phyloP scores from a whole-genome alignment of 2,329 filamentous ascomycete genomes.

The Cordyceps javanica region DNA sequence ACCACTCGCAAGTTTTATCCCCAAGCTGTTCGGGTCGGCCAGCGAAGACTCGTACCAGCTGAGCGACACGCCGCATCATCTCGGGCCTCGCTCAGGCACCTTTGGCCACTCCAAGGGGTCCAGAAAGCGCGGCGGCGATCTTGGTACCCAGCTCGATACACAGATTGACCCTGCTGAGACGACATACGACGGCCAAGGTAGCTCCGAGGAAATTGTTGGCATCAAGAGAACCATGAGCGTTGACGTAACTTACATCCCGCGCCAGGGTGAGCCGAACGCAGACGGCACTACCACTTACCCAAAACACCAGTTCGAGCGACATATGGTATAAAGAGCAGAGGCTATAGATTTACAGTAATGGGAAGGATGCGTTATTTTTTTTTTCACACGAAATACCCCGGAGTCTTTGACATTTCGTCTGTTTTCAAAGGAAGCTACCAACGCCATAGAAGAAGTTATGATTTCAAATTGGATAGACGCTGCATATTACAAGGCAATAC shows the following conservation, averaged over 20 bases:
- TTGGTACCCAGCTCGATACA: slow-evolving; percentile 1
- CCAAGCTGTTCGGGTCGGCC: not conserved
- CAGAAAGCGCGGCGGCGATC: not conserved
- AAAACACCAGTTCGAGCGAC: slow-evolving; percentile 6
- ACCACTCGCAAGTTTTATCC: slow-evolving; percentile 2
- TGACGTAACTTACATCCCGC: not conserved
- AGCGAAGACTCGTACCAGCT: slow-evolving; percentile 3
- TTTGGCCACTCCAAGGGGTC: slow-evolving; percentile 6
- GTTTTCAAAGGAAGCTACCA: not conserved
- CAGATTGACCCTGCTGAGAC: not conserved
- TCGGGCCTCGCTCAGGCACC: slow-evolving; percentile 3
- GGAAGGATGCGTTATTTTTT: not conserved
- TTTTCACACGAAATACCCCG: not conserved
- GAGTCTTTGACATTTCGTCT: not conserved
- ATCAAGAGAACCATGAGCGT: slow-evolving; percentile 10
- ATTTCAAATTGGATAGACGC: not conserved
- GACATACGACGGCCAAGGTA: not conserved
- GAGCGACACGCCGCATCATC: slow-evolving; percentile 3
- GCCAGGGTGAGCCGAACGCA: not conserved
- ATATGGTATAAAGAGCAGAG: slow-evolving; percentile 1
- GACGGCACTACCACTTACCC: slow-evolving; percentile 8
- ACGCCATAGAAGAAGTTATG: not conserved
- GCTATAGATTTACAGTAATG: no score
- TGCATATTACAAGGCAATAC: not conserved
- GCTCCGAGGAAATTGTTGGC: not conserved